These are phyloP conservation scores for Acacia concinna DNA, from an alignment of 331 rosid species.

Conservation along the genomic window DNA sequence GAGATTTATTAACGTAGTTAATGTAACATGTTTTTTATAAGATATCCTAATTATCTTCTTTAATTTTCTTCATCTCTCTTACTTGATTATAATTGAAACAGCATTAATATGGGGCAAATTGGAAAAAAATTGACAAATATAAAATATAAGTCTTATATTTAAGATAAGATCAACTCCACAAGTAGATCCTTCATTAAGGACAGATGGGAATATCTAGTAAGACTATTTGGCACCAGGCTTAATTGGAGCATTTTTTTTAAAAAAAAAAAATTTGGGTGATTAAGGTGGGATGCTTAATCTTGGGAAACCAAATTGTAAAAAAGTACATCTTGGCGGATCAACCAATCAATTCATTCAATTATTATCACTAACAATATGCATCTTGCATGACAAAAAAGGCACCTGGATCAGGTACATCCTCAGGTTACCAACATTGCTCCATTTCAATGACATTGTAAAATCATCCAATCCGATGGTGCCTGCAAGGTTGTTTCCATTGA, in stretches of 20 bases:
- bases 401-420: slow-evolving; percentile 82
- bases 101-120: too few species aligned
- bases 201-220: background rate
- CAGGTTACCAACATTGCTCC: slow-evolving; percentile 85
- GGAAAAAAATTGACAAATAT: too few species aligned
- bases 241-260: background rate
- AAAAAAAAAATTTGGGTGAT: background rate
- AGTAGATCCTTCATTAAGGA: too few species aligned
- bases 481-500: slow-evolving; percentile 69
- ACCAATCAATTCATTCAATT: background rate
- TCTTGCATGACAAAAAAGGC: background rate
- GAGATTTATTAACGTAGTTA: too few species aligned
- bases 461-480: slow-evolving; percentile 59
- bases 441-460: slow-evolving; percentile 73
- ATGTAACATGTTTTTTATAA: too few species aligned
- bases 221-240: background rate
- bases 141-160: too few species aligned
- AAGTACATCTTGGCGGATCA: background rate
- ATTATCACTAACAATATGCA: background rate
- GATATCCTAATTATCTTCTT: too few species aligned
- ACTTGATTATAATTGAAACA: too few species aligned
- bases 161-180: too few species aligned
- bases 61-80: too few species aligned
- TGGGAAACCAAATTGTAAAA: background rate
- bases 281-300: background rate